Evolutionary conservation across 345 rosid species (phyloP).

Genomic region (Eucalyptus globulus): DNA sequence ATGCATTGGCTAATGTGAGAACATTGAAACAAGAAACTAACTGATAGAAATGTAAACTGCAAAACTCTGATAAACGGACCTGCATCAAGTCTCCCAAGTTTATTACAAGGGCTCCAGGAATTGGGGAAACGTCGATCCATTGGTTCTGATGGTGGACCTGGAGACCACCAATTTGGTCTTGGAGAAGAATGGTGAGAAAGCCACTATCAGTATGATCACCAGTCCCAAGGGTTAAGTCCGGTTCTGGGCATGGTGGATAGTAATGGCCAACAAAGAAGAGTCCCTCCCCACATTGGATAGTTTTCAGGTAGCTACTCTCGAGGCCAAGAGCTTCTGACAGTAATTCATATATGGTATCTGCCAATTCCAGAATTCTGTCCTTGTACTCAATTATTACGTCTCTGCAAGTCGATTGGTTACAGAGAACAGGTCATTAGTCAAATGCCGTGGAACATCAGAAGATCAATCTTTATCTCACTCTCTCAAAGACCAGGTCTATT

Average conservation of each 20-base stretch:
- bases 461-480: neutral
- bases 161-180: conserved; percentile 24
- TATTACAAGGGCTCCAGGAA: conserved; percentile 1
- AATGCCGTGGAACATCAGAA: neutral
- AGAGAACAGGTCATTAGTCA: neutral
- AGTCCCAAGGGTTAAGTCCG: conserved; percentile 14
- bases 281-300: conserved; percentile 10
- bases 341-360: neutral
- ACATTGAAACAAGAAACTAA: neutral
- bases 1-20: neutral
- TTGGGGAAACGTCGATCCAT: conserved; percentile 15
- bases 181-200: conserved; percentile 16
- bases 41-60: neutral
- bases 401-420: neutral
- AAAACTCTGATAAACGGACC: neutral
- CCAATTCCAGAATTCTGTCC: neutral
- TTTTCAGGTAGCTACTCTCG: neutral
- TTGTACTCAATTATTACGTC: conserved; percentile 9
- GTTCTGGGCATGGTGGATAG: conserved; percentile 36
- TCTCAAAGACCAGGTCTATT: neutral
- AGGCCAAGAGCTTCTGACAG: conserved; percentile 29
- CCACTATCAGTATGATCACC: conserved; percentile 9
- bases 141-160: conserved; percentile 10
- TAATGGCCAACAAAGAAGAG: conserved; percentile 1
- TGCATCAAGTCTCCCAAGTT: conserved; percentile 17